Base-by-base conservation (phyloP, 2,329 filamentous ascomycete genomes). In the Dothideomycetes sp. region DNA sequence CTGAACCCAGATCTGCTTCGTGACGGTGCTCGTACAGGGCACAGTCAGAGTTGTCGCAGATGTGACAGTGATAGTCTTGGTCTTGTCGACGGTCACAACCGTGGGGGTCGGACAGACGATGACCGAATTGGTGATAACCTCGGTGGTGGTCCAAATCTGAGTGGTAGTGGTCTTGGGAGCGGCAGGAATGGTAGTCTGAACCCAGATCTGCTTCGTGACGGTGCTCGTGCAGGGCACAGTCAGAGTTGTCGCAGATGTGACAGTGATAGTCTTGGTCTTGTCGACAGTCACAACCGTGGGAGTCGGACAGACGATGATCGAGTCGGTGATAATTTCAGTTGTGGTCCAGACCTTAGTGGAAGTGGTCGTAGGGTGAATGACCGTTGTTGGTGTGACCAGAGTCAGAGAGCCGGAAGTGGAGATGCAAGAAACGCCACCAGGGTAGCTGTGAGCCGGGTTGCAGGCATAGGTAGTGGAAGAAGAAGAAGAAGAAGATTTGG, bases 401-500 rank as follows among this genome's bases (percentile, higher is more conserved):
- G 47, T 45, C 36, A 48, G 35, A 19, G 41, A 39, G 19, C 47
- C 49, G 5, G 11, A n/a, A n/a, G 25, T 38, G 35, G 19, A 31
- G 19, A 33, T 22, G 20, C 51, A 52, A 13, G 18, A 18, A 4
- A 5, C 32, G n/a, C 39, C 39, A 18, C 31, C 32, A 6, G 36
- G 36, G 19, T 40, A 40, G 11, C 31, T 24, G 37, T 53, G 50
- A 13, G 50, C 50, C 15, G 50, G 50, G 39, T 50, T 51, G 45
- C 50, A 52, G 9, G 45, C 45, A 30, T 45, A 48, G 8, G 32
- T 45, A 9, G 41, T 27, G 15, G 27, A 19, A 20, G 24, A 24
- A 13, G 31, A 23, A 19, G 33, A 23, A 23, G 19, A 15, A 5
- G 22, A 35, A 11, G 19, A 12, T 13, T 8, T 6, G 7, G 17